A percentile compares a stretch with the other conserved stretches of the same genome.
Conservation (phyloP, 2,329 filamentous ascomycete species). For the Rhynchosporium graminicola region DNA sequence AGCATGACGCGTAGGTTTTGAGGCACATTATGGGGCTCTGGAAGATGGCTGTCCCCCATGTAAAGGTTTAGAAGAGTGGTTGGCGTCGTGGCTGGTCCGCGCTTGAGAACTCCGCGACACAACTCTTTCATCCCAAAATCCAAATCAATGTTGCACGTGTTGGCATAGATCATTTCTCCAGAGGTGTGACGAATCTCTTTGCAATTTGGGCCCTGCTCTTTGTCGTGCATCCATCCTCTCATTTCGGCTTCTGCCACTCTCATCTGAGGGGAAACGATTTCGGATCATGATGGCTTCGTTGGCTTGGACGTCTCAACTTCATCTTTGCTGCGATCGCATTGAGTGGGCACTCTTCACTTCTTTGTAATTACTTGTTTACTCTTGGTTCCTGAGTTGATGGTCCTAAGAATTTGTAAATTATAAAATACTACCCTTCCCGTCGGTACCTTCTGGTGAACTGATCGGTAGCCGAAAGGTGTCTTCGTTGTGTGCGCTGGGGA, state of each 20-base stretch:
- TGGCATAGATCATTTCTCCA: conserved; percentile 24
- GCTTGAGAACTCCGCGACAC: conserved; percentile 24
- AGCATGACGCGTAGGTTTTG: conserved; percentile 11
- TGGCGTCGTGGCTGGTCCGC: conserved; percentile 29
- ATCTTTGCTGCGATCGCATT: conserved; percentile 10
- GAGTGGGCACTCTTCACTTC: conserved; percentile 16
- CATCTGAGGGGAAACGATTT: not conserved
- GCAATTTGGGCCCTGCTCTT: conserved; percentile 18
- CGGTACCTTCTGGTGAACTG: too few species aligned
- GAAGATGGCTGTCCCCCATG: conserved; percentile 31
- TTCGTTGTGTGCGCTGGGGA: too few species aligned
- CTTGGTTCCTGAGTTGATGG: not conserved
- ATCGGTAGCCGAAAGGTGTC: too few species aligned
- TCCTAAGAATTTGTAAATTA: not conserved
- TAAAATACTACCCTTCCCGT: not conserved
- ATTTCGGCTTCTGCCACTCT: conserved; percentile 8
- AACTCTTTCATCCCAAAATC: conserved; percentile 20
- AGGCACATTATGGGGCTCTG: conserved; percentile 27
- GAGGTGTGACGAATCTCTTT: conserved; percentile 26
- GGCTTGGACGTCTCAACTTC: conserved; percentile 2
- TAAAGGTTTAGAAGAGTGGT: conserved; percentile 28
- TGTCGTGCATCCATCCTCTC: conserved; percentile 8
- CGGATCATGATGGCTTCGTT: conserved; percentile 10
- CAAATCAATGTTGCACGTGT: conserved; percentile 22
- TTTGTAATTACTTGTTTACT: conserved; percentile 18